These are phyloP conservation scores for Phialophora chinensis DNA, from an alignment of 2,329 filamentous ascomycete species.

Conservation along the genomic window DNA sequence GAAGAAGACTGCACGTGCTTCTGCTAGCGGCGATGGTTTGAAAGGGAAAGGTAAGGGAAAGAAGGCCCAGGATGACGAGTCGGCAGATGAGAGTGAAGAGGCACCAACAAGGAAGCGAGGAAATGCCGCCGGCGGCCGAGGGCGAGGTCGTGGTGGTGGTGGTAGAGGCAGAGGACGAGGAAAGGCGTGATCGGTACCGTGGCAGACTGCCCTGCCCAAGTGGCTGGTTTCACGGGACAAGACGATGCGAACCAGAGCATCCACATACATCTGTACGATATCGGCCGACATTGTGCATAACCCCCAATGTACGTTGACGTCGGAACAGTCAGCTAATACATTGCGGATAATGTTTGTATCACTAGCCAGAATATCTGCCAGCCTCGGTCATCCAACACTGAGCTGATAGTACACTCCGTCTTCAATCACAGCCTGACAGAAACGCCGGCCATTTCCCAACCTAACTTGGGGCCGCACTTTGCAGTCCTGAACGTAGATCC, in stretches of 20 bases:
- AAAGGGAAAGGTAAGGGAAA: slow-evolving; percentile 45
- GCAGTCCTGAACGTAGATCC: too few species aligned
- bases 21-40: slow-evolving; percentile 52
- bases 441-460: neutral
- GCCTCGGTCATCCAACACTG: neutral
- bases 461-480: neutral
- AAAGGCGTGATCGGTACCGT: slow-evolving; percentile 3
- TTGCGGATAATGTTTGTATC: neutral
- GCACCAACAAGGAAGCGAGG: slow-evolving; percentile 33
- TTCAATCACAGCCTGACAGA: neutral
- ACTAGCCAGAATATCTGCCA: neutral
- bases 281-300: neutral
- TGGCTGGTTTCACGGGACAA: neutral
- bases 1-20: slow-evolving; percentile 59
- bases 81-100: slow-evolving; percentile 25
- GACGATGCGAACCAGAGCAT: neutral
- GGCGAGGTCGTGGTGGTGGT: slow-evolving; percentile 27
- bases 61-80: slow-evolving; percentile 32
- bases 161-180: slow-evolving; percentile 32
- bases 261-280: neutral
- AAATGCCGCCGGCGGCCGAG: slow-evolving; percentile 13
- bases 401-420: neutral
- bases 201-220: neutral
- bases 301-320: neutral
- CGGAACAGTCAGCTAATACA: neutral